phyloP scores from a whole-genome alignment of 2,329 filamentous ascomycete genomes.

The Fusarium longipes region DNA sequence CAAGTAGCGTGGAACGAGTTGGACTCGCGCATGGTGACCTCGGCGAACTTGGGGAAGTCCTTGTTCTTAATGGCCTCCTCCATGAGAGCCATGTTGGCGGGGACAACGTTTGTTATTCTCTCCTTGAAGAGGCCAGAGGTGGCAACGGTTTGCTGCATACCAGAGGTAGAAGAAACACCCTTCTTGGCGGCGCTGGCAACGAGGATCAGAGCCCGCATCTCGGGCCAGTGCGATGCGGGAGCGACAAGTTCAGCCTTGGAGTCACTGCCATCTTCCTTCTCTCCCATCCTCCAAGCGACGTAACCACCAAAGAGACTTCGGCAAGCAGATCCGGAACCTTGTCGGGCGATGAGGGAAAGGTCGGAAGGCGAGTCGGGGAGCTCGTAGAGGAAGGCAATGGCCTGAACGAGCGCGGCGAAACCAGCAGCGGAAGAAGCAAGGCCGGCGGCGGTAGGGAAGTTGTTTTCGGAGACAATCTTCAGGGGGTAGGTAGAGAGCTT shows the following conservation, averaged over 20 bases:
- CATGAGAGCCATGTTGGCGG: conserved; percentile 85
- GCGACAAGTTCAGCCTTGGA: conserved; percentile 90
- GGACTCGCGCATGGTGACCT: conserved; percentile 94
- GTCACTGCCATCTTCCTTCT: conserved; percentile 81
- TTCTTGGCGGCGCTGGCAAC: conserved; percentile 96
- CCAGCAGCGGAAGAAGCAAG: conserved; percentile 79
- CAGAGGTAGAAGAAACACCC: conserved; percentile 89
- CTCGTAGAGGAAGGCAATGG: conserved; percentile 91
- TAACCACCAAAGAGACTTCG: conserved; percentile 94
- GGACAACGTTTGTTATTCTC: conserved; percentile 81
- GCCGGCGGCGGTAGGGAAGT: conserved; percentile 97
- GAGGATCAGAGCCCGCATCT: conserved; percentile 91
- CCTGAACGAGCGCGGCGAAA: conserved; percentile 79
- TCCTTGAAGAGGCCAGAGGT: conserved; percentile 89
- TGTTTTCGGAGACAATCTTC: conserved; percentile 94
- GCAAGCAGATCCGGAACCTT: conserved; percentile 95
- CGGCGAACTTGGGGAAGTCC: conserved; percentile 88
- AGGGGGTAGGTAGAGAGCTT: conserved; percentile 82
- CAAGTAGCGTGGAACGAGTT: conserved; percentile 98
- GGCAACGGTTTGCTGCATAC: conserved; percentile 96
- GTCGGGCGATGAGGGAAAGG: conserved; percentile 87
- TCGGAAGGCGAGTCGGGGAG: conserved; percentile 84
- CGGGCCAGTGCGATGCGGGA: conserved; percentile 89
- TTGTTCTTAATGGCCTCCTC: conserved; percentile 79
- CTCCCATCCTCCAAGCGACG: conserved; percentile 91